Percentiles rank a stretch among this genome's conserved stretches.
Evolutionary conservation across 805 yeast species (phyloP).

Genomic region (Ogataea neopini): DNA sequence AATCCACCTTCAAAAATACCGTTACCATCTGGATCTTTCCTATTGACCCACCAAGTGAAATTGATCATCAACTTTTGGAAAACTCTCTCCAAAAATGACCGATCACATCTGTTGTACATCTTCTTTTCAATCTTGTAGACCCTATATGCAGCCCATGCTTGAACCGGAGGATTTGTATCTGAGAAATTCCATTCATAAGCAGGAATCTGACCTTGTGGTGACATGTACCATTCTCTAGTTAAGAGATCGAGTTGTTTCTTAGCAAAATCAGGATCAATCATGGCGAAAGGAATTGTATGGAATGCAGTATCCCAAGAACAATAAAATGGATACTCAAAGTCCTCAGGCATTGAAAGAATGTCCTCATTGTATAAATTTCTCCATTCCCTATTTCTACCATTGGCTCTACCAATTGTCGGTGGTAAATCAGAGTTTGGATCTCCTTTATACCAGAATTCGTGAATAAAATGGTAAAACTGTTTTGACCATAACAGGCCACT

Average conservation of each 20-base stretch:
- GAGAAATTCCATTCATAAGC: slow-evolving; percentile 96
- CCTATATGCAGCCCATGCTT: slow-evolving; percentile 92
- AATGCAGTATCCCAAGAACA: slow-evolving; percentile 98
- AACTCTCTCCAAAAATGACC: slow-evolving; percentile 83
- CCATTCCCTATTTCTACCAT: slow-evolving; percentile 90
- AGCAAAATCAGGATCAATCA: slow-evolving; percentile 92
- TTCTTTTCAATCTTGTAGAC: slow-evolving; percentile 85
- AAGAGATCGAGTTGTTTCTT: slow-evolving; percentile 82
- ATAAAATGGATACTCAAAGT: slow-evolving; percentile 94
- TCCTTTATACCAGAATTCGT: slow-evolving; percentile 83
- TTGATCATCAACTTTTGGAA: slow-evolving; percentile 87
- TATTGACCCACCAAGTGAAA: slow-evolving; percentile 97
- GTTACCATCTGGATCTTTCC: slow-evolving; percentile 83
- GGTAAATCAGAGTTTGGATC: slow-evolving; percentile 73
- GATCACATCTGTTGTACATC: slow-evolving; percentile 78
- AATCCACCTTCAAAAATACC: slow-evolving; percentile 95
- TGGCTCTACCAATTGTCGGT: slow-evolving; percentile 81
- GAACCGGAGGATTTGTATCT: slow-evolving; percentile 97
- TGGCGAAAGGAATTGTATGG: slow-evolving; percentile 89
- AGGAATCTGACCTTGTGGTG: slow-evolving; percentile 96
- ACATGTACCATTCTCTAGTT: slow-evolving; percentile 96
- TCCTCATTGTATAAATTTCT: slow-evolving; percentile 85
- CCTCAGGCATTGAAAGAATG: slow-evolving; percentile 86
- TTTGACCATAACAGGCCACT: slow-evolving; percentile 94
- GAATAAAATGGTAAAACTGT: slow-evolving; percentile 85